Evolutionary conservation across 768 basidiomycete genomes (phyloP), one percentile per base, ranked within the genome.

Genomic region (Serendipita sp.): DNA sequence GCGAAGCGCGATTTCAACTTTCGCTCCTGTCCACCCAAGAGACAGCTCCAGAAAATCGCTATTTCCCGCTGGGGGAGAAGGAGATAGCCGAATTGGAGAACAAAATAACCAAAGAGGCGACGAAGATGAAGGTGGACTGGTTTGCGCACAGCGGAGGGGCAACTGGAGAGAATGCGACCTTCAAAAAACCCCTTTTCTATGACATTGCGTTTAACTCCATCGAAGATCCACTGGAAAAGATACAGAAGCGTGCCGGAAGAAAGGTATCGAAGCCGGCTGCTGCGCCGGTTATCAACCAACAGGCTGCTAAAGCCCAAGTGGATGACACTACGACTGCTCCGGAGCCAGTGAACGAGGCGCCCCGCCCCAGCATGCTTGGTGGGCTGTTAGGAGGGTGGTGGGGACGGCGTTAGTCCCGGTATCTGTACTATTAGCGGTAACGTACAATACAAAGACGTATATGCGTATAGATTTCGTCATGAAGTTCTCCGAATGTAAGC

Each of bases 181-280:
- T 84, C 70, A 84, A 86, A 76, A 95, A 95, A 71, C 90, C 91
- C 15, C 70, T 91, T 44, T 96, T 97, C 77, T 96, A 94, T 74
- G 90, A 96, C 71, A 87, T 91, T 66, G 93, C 91, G 16, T 83
- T 93, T 69, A 96, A 95, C 74, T 96, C 95, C 70, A 85, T 91
- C 63, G 83, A 88, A 67, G 73, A 92, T 65, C 88, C 93, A 69
- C 86, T 93, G 83, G 87, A 89, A 50, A 75, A 81, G 62, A 73
- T 96, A 65, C 75, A 83, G 69, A 80, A 79, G 65, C 77, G 86
- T 16, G 88, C 86, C 2, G 91, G 91, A 1, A 85, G 68, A 5
- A 64, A 71, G 8, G 68, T 71, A 48, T 58, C 70, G 43, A 66
- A 67, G 50, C 67, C 70, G 3, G 69, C 73, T 13, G 67, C 70